phyloP scores from a whole-genome alignment of 345 rosid species.

The Eutrema heterophyllum region DNA sequence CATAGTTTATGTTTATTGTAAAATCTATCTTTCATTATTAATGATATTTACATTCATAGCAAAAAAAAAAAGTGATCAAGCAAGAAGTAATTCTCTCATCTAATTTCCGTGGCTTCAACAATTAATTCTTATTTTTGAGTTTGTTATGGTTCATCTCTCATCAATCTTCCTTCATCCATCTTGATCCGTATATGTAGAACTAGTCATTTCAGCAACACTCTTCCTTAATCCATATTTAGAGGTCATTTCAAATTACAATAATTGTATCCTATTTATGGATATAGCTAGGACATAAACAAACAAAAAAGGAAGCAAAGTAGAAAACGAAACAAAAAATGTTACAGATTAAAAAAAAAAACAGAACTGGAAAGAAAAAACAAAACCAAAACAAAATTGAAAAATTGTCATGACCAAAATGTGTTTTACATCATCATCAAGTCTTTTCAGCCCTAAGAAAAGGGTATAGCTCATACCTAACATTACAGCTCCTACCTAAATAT shows the following conservation, averaged over 20 bases:
- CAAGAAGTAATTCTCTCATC: background rate
- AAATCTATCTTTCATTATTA: too few species aligned
- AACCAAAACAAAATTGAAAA: background rate
- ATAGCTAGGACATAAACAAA: background rate
- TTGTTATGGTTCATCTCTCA: background rate
- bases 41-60: too few species aligned
- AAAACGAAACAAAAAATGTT: background rate
- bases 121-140: too few species aligned
- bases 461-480: constrained; percentile 8
- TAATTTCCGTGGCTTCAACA: too few species aligned
- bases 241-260: background rate
- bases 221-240: background rate
- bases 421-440: background rate
- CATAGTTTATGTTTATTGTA: too few species aligned
- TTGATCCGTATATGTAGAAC: too few species aligned
- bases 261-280: too few species aligned
- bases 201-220: background rate
- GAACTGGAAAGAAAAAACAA: background rate
- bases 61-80: too few species aligned
- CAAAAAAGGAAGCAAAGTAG: background rate
- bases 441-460: constrained; percentile 14
- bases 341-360: background rate
- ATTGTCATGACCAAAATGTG: background rate
- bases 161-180: background rate
- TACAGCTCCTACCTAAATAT: constrained; percentile 2